These are phyloP conservation scores for Abrus precatorius DNA, from an alignment of 306 rosid species.

Conservation along the genomic window DNA sequence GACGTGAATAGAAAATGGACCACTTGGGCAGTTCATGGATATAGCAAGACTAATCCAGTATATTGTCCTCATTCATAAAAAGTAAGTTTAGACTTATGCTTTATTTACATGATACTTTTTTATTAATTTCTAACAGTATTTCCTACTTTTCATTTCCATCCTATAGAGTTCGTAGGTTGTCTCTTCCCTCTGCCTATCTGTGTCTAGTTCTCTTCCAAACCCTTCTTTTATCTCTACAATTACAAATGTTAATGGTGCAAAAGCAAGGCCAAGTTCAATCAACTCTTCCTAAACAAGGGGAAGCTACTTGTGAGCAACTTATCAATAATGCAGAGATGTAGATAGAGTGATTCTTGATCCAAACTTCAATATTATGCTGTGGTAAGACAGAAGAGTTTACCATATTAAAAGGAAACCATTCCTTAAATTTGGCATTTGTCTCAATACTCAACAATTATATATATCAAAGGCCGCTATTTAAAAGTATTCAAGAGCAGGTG, in stretches of 20 bases:
- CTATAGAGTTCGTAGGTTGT: background rate
- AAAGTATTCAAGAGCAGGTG: background rate
- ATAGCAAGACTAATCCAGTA: background rate
- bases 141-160: slow-evolving; percentile 10
- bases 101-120: slow-evolving; percentile 8
- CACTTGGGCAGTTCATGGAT: slow-evolving; percentile 5
- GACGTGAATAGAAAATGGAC: slow-evolving; percentile 29
- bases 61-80: background rate
- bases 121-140: background rate
- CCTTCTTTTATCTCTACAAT: background rate
- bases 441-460: slow-evolving; percentile 6
- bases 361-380: background rate
- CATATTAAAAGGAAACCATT: slow-evolving; percentile 7
- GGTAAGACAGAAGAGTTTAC: background rate
- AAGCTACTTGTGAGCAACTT: slow-evolving; percentile 30
- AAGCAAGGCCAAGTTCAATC: background rate
- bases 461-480: slow-evolving; percentile 7
- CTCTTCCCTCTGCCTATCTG: background rate
- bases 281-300: slow-evolving; percentile 26
- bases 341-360: slow-evolving; percentile 4
- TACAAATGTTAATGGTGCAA: background rate
- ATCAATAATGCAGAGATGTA: slow-evolving; percentile 24
- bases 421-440: background rate
- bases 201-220: slow-evolving; percentile 25
- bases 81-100: slow-evolving; percentile 12